phyloP scores from a whole-genome alignment of 352 stramenopile species.

The Globisporangium mamillatum region DNA sequence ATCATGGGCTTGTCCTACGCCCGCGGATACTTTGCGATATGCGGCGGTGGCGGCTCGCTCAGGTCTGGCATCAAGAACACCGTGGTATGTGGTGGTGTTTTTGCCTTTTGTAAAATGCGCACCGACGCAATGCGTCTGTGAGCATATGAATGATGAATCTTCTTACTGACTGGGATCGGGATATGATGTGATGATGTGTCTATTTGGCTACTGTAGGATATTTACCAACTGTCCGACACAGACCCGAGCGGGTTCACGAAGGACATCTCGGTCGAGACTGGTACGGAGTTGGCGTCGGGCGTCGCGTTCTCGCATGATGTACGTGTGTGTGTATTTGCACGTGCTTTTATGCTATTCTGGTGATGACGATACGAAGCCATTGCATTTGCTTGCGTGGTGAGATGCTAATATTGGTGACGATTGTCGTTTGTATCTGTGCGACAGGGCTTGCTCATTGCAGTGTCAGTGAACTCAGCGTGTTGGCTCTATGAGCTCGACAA shows the following conservation, averaged over 20 bases:
- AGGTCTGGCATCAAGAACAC: slow-evolving; percentile 87
- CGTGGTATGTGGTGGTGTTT: slow-evolving; percentile 42
- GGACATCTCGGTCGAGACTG: slow-evolving; percentile 69
- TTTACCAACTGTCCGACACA: slow-evolving; percentile 65
- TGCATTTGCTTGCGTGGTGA: neutral
- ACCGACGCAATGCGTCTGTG: no score
- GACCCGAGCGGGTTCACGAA: slow-evolving; percentile 67
- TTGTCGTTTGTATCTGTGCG: neutral
- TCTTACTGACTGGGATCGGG: neutral
- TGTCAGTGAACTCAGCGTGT: slow-evolving; percentile 70
- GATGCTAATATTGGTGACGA: neutral
- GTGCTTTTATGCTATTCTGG: neutral
- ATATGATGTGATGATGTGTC: neutral
- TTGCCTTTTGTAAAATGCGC: no score
- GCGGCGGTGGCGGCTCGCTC: slow-evolving; percentile 74
- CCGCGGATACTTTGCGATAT: slow-evolving; percentile 73
- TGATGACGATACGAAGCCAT: neutral
- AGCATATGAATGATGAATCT: neutral
- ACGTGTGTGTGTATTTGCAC: neutral
- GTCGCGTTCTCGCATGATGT: slow-evolving; percentile 76
- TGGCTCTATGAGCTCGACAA: slow-evolving; percentile 75
- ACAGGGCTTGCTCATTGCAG: slow-evolving; percentile 62
- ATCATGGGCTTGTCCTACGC: slow-evolving; percentile 83
- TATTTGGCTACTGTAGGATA: slow-evolving; percentile 34
- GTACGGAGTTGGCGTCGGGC: slow-evolving; percentile 64